Evolutionary conservation across 2,329 filamentous ascomycete genomes (phyloP).

Genomic region (Claviceps sp.): DNA sequence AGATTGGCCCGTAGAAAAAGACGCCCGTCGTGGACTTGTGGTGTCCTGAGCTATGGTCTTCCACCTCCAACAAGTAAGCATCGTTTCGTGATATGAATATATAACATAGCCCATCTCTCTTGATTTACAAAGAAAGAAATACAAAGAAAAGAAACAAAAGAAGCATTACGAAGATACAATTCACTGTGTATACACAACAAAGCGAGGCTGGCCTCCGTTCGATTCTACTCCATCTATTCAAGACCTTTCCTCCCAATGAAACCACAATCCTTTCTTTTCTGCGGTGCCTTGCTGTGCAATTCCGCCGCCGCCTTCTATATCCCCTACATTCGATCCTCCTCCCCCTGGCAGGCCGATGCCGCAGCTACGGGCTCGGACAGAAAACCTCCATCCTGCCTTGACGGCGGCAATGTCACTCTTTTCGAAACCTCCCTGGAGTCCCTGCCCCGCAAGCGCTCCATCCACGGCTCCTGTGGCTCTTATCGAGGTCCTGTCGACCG

Average conservation of each 20-base stretch:
- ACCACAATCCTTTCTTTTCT: neutral
- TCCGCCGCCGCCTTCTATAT: neutral
- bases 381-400: neutral
- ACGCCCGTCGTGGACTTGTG: no score
- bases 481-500: neutral
- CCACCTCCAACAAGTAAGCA: no score
- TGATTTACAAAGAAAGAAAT: no score
- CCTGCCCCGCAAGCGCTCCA: neutral
- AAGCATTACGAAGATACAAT: no score
- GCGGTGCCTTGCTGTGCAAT: neutral
- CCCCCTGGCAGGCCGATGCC: neutral
- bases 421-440: neutral
- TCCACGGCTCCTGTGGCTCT: neutral
- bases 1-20: no score
- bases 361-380: rapidly evolving
- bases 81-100: no score
- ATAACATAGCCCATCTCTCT: no score
- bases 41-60: no score
- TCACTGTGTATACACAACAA: no score
- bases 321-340: neutral
- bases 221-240: no score
- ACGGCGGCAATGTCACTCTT: neutral
- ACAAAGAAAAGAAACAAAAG: no score
- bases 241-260: neutral
- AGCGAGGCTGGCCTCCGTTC: no score